Evolutionary conservation across 441 rosid species (phyloP).

Genomic region (Arabidopsis hybrid): DNA sequence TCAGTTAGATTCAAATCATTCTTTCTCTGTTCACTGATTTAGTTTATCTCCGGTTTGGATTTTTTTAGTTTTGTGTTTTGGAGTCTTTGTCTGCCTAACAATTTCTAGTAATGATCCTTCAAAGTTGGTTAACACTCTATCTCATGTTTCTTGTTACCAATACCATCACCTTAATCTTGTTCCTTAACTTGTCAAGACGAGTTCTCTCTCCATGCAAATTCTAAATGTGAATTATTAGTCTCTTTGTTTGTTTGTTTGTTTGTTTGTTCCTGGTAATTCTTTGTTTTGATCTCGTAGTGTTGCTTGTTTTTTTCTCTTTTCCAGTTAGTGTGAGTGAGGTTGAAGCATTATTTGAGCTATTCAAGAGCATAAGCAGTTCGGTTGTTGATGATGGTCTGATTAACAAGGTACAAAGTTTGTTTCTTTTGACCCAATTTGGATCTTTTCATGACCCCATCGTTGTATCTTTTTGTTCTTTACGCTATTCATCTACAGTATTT

Average conservation of each 20-base stretch:
- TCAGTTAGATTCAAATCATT: not conserved
- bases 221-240: no score
- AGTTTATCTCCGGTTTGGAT: no score
- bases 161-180: no score
- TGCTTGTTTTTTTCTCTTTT: slow-evolving; percentile 38
- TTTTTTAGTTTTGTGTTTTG: no score
- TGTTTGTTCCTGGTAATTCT: slow-evolving; percentile 26
- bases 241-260: not conserved
- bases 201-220: no score
- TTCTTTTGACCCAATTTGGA: slow-evolving; percentile 29
- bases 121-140: no score
- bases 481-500: slow-evolving; percentile 18
- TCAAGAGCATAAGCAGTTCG: slow-evolving; percentile 95
- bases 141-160: no score
- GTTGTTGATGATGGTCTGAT: slow-evolving; percentile 95
- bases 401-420: slow-evolving; percentile 66
- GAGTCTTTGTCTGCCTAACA: no score
- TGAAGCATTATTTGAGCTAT: slow-evolving; percentile 95
- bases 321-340: slow-evolving; percentile 99
- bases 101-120: no score
- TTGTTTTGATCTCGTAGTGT: slow-evolving; percentile 28
- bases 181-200: no score
- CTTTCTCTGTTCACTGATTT: no score
- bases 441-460: slow-evolving; percentile 30
- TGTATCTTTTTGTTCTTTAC: slow-evolving; percentile 25